phyloP scores from a whole-genome alignment of 192 early-diverging fungal species.

The Physocladia obscura region DNA sequence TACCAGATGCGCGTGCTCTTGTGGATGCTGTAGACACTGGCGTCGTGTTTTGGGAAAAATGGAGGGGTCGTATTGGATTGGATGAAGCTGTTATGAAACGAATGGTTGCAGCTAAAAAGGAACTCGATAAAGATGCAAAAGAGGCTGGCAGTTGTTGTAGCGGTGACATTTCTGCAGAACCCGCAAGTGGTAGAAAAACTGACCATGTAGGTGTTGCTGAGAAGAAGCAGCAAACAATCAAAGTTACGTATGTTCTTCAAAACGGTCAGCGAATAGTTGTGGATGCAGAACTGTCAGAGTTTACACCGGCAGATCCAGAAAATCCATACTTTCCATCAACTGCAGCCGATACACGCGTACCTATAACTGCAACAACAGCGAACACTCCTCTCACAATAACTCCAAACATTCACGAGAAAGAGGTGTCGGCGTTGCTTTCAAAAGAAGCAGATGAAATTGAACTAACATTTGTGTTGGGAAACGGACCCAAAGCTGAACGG shows the following conservation, averaged over 20 bases:
- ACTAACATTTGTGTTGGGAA: slow-evolving; percentile 14
- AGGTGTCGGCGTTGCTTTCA: not conserved
- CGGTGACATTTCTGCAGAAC: not conserved
- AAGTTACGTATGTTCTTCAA: slow-evolving; percentile 40
- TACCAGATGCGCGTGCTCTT: slow-evolving; percentile 39
- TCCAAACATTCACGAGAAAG: not conserved
- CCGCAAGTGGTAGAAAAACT: not conserved
- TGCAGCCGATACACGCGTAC: not conserved
- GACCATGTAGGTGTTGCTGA: not conserved
- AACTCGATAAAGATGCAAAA: not conserved
- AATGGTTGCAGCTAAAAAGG: slow-evolving; percentile 2
- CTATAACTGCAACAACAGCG: not conserved
- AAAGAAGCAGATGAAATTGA: not conserved
- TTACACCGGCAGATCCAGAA: slow-evolving; percentile 22
- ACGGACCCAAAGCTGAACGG: not conserved
- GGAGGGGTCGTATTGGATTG: slow-evolving; percentile 54
- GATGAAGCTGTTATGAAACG: not conserved
- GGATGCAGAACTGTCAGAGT: slow-evolving; percentile 39
- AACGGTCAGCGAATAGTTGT: slow-evolving; percentile 45
- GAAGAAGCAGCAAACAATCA: slow-evolving; percentile 18
- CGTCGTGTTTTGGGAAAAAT: slow-evolving; percentile 47
- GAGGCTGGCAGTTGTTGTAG: not conserved
- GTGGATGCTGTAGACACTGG: slow-evolving; percentile 40
- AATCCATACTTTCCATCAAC: slow-evolving; percentile 8
- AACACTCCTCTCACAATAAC: not conserved